These are phyloP conservation scores for Chaetomium cochliodes DNA, from an alignment of 495 filamentous ascomycete species.

Conservation along the genomic window DNA sequence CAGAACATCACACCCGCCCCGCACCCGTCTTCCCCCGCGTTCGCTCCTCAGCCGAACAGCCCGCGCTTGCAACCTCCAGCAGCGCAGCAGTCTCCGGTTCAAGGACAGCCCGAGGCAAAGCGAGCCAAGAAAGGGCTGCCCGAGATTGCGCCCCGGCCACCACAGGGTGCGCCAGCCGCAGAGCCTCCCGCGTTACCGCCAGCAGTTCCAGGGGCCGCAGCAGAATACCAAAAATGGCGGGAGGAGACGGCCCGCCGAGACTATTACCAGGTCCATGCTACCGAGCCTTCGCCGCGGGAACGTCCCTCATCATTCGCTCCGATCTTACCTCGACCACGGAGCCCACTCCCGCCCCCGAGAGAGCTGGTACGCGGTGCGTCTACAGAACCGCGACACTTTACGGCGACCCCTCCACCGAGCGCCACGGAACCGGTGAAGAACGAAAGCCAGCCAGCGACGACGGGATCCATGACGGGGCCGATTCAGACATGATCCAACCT, in stretches of 20 bases:
- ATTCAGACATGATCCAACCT: constrained; percentile 1
- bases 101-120: constrained; percentile 2
- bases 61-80: constrained; percentile 15
- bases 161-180: neutral
- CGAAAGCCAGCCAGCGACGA: constrained; percentile 16
- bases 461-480: constrained; percentile 19
- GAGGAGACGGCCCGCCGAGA: constrained; percentile 17
- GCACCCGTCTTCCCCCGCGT: constrained; percentile 14
- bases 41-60: constrained; percentile 29
- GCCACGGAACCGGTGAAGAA: constrained; percentile 17
- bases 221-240: constrained; percentile 21
- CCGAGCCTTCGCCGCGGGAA: neutral
- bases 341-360: constrained; percentile 19
- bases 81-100: constrained; percentile 1
- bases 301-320: constrained; percentile 5
- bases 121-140: constrained; percentile 16
- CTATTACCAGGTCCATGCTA: constrained; percentile 4
- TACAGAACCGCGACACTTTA: constrained; percentile 3
- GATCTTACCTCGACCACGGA: constrained; percentile 24
- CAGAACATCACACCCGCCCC: constrained; percentile 38
- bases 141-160: constrained; percentile 25
- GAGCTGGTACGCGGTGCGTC: constrained; percentile 14
- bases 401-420: constrained; percentile 20
- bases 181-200: constrained; percentile 8
- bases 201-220: constrained; percentile 1